phyloP scores from a whole-genome alignment of 306 rosid species.

The Potentilla sterilis region DNA sequence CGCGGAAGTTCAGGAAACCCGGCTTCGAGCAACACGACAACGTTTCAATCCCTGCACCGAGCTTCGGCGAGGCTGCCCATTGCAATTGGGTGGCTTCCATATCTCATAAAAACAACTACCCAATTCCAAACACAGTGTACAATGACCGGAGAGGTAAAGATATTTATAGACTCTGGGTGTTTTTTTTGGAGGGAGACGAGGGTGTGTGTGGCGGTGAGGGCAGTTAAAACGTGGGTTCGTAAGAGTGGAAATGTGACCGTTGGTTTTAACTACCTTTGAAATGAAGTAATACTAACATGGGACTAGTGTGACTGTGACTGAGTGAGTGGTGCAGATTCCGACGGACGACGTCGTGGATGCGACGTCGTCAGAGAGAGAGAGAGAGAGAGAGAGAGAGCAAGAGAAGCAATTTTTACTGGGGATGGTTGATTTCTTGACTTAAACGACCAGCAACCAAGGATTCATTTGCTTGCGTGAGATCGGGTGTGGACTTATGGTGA shows the following conservation, averaged over 20 bases:
- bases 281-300: neutral
- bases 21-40: constrained; percentile 8
- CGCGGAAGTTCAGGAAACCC: constrained; percentile 24
- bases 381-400: too few species aligned
- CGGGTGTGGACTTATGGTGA: too few species aligned
- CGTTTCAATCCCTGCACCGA: constrained; percentile 15
- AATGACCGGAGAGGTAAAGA: neutral
- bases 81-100: constrained; percentile 39
- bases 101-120: constrained; percentile 17
- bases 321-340: neutral
- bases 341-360: neutral
- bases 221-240: neutral
- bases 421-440: neutral
- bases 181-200: neutral
- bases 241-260: neutral
- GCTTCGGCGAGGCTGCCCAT: constrained; percentile 15
- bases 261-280: neutral
- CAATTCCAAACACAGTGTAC: neutral
- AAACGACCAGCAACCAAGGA: neutral
- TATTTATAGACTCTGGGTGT: neutral
- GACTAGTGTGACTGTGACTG: neutral
- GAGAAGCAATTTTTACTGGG: neutral
- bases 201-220: neutral
- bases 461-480: neutral
- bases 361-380: too few species aligned